Percentiles rank a stretch among this genome's conserved stretches.
These are phyloP conservation scores for Sophora flavescens DNA, from an alignment of 306 rosid genomes.

Conservation along the genomic window DNA sequence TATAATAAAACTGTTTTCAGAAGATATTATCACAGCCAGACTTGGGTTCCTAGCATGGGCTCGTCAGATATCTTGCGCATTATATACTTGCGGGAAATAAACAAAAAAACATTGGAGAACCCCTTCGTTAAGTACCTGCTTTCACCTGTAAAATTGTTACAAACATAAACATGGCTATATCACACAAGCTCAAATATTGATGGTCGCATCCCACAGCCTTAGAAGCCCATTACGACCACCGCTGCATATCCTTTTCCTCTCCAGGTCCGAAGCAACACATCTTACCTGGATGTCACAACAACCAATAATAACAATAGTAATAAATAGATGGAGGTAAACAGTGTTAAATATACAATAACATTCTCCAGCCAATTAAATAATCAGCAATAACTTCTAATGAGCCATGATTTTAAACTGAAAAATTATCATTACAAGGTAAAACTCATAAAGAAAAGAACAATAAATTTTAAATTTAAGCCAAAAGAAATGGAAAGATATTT, in stretches of 20 bases:
- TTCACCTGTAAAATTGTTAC: slow-evolving; percentile 37
- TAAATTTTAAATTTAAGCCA: slow-evolving; percentile 14
- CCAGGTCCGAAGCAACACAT: slow-evolving; percentile 86
- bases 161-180: slow-evolving; percentile 31
- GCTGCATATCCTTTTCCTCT: slow-evolving; percentile 97
- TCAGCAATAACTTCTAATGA: neutral
- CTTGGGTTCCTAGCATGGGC: slow-evolving; percentile 33
- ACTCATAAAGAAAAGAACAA: slow-evolving; percentile 12
- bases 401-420: slow-evolving; percentile 3
- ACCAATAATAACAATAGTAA: neutral
- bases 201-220: slow-evolving; percentile 98
- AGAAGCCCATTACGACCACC: slow-evolving; percentile 96
- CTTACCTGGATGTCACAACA: slow-evolving; percentile 68
- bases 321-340: slow-evolving; percentile 18
- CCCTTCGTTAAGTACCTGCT: slow-evolving; percentile 26
- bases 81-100: slow-evolving; percentile 39
- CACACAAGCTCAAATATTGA: slow-evolving; percentile 67
- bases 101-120: slow-evolving; percentile 39
- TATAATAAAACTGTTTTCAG: slow-evolving; percentile 15
- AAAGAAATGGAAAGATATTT: slow-evolving; percentile 25
- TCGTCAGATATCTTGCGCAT: slow-evolving; percentile 33
- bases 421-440: slow-evolving; percentile 9
- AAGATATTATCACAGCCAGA: slow-evolving; percentile 29
- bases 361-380: slow-evolving; percentile 30
- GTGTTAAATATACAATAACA: slow-evolving; percentile 14